Conservation (phyloP, 2,329 filamentous ascomycete genomes). For the Nemania diffusa region DNA sequence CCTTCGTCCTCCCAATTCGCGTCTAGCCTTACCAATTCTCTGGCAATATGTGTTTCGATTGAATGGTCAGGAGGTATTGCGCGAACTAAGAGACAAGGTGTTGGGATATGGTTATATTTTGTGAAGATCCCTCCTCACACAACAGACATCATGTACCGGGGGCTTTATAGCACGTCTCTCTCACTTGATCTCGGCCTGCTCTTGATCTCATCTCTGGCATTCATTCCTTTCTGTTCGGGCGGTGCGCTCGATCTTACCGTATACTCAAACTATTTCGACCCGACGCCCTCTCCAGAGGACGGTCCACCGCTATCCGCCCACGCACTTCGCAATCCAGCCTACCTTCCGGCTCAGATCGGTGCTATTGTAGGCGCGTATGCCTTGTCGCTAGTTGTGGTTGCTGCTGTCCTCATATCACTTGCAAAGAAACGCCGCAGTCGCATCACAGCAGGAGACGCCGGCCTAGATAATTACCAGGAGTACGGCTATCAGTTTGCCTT, state of each 20-base stretch:
- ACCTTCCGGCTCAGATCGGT: conserved; percentile 83
- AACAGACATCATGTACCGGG: conserved; percentile 49
- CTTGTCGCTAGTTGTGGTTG: conserved; percentile 77
- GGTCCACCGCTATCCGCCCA: conserved; percentile 68
- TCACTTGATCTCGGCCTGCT: conserved; percentile 44
- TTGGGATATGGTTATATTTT: conserved; percentile 42
- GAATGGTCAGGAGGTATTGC: conserved; percentile 56
- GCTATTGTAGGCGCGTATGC: conserved; percentile 88
- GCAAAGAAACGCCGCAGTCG: conserved; percentile 65
- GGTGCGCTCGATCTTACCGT: conserved; percentile 38
- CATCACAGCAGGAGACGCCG: conserved; percentile 63
- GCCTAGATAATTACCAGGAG: conserved; percentile 52
- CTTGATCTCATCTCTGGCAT: conserved; percentile 40
- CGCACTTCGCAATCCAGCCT: conserved; percentile 68
- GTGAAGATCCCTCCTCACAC: conserved; percentile 48
- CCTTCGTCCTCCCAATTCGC: conserved; percentile 57
- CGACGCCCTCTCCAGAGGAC: conserved; percentile 68
- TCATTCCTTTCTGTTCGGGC: conserved; percentile 44
- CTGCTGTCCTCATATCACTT: conserved; percentile 71
- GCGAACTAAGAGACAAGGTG: conserved; percentile 40
- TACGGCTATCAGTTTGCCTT: conserved; percentile 43
- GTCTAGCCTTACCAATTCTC: conserved; percentile 58
- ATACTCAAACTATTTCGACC: conserved; percentile 58
- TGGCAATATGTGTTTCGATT: conserved; percentile 63
- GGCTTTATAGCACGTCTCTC: conserved; percentile 48